Base-by-base conservation (phyloP, 176 grass and related monocot species). In the Carex pumila region DNA sequence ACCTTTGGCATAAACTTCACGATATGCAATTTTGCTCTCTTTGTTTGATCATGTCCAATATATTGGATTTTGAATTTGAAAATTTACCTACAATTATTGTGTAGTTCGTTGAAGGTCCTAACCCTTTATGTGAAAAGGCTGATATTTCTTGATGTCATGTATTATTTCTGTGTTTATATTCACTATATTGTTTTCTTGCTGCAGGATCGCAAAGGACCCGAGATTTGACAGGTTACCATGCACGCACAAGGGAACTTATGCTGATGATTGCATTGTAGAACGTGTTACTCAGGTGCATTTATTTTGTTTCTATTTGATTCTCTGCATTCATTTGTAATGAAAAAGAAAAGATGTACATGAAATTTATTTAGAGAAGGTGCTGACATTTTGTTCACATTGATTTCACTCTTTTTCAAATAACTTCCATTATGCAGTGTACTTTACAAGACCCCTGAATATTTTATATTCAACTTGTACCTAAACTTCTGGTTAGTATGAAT, bases 211-310 rank as follows among this genome's bases (percentile, higher is more conserved):
- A 12, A 97, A 97, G 81, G 94, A 97, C 80, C 94, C 94, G 34
- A 92, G 90, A 71, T 97, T 97, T 87, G 85, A 94, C 65, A 94
- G 94, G 76, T 88, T 97, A 86, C 89, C 94, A 88, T 97, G 94
- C 81, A 97, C 89, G 43, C 94, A 97, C 65, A 94, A 92, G 86
- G 94, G 94, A 71, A 97, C 94, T 85, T 97, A 97, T 86, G 94
- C 94, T 89, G 92, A 97, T 91, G 94, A 97, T 87, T 94, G 92
- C 83, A 97, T 97, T 21, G 90, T 97, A 30, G 94, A 97, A 3
- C 90, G 94, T 85, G 90, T 97, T 85, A 97, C 92, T 85, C 92
- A 97, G 92, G 94, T 97, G 71, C 43, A 55, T 50, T 80, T 65
- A 60, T 13, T 30, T 53, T 63, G 65, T 85, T 25, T 75, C 66